Evolutionary conservation across 176 grass and related monocot species (phyloP), one percentile per base, ranked within the genome.

Genomic region (Paspalum notatum): DNA sequence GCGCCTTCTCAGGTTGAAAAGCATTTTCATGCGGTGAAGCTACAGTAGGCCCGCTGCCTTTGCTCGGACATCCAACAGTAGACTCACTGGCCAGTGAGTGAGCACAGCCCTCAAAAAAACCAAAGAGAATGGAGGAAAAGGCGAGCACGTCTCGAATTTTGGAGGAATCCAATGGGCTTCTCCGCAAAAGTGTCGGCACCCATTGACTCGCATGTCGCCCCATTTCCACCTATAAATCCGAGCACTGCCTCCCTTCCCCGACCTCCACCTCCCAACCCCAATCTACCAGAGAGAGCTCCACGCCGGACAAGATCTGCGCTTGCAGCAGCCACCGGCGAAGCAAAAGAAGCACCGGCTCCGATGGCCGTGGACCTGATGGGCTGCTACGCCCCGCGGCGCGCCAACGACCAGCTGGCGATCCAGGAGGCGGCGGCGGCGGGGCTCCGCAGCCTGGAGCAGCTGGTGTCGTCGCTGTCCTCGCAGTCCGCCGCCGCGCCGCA

Each of bases 381-480:
- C 54, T 88, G 85, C 85, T 87, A 81, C 78, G 71, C 80, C 13
- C 83, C 88, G 9, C 88, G 88, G 32, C 88, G 85, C 73, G 66
- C 83, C 14, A 82, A 98, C 70, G 92, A 95, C 71, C 86, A 85
- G 81, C 83, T 89, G 17, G 90, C 95, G 58, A 89, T 98, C 70
- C 90, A 95, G 87, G 95, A 98, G 84, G 95, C 92, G 12, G 81
- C 95, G 1, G 25, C 92, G 22, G 92, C 90, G 0, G 90, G 95
- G 40, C 77, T 98, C 63, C 84, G 90, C 57, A 95, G 86, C 74
- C 44, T 98, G 59, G 95, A 98, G 84, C 81, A 87, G 15, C 86
- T 98, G 0, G 90, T 94, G 7, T 89, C 85, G 37, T 85, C 89
- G 56, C 88, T 98, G 32, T 89, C 95, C 39, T 40, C 70, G 4